Evolutionary conservation across 441 rosid species (phyloP).

Genomic region (Erodium moschatum): DNA sequence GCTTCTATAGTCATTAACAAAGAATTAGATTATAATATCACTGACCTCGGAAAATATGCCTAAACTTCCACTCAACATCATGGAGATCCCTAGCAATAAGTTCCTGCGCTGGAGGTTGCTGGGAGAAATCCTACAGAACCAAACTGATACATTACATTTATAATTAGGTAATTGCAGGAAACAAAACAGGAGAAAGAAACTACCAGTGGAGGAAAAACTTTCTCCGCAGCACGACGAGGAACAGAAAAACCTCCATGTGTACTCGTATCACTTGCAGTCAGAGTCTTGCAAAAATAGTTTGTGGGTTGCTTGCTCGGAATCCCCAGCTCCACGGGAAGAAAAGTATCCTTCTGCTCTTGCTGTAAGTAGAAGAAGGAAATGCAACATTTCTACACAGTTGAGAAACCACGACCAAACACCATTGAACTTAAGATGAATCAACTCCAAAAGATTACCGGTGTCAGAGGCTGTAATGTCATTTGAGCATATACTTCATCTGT

Average conservation of each 20-base stretch:
- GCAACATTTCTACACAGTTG: constrained; percentile 5
- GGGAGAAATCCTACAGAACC: constrained; percentile 72
- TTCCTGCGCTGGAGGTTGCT: constrained; percentile 96
- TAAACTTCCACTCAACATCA: constrained; percentile 92
- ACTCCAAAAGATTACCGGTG: constrained; percentile 38
- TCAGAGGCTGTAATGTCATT: constrained; percentile 91
- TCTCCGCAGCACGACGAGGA: constrained; percentile 98
- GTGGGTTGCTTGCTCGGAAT: constrained; percentile 86
- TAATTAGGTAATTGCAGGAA: constrained; percentile 11
- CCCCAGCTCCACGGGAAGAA: constrained; percentile 78
- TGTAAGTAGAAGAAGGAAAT: constrained; percentile 23
- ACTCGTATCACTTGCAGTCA: constrained; percentile 97
- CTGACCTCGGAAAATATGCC: constrained; percentile 93
- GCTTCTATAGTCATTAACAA: background rate
- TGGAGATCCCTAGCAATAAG: constrained; percentile 93
- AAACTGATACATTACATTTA: background rate
- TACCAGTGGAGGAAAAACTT: constrained; percentile 97
- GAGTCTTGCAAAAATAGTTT: constrained; percentile 88
- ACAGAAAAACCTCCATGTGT: constrained; percentile 99
- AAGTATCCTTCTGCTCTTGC: constrained; percentile 93
- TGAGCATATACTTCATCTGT: constrained; percentile 98
- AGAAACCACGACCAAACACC: background rate
- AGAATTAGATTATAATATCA: background rate
- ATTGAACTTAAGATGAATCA: background rate
- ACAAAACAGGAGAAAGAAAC: constrained; percentile 16